A percentile compares a stretch with the other conserved stretches of the same genome.
Evolutionary conservation across 441 rosid species (phyloP).

Genomic region (Eruca vesicaria): DNA sequence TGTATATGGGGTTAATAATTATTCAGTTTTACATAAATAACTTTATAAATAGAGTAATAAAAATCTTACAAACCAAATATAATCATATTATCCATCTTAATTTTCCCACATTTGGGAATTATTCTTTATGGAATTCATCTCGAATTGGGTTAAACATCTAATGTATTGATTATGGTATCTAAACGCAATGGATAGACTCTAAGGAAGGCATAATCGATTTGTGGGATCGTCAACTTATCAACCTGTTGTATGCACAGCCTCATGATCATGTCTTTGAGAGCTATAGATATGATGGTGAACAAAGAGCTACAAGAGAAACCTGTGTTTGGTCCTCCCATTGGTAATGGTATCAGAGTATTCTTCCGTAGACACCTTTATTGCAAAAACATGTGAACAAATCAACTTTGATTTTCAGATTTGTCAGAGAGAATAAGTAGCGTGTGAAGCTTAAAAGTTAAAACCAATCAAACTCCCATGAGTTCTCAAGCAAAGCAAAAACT

Average conservation of each 20-base stretch:
- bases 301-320: constrained; percentile 56
- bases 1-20: not conserved
- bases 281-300: constrained; percentile 41
- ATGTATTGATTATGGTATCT: not conserved
- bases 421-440: constrained; percentile 62
- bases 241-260: constrained; percentile 96
- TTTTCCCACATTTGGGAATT: not conserved
- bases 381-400: constrained; percentile 85
- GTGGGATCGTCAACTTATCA: constrained; percentile 77
- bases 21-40: not conserved
- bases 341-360: constrained; percentile 66
- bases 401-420: constrained; percentile 89
- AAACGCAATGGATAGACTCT: constrained; percentile 35
- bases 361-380: constrained; percentile 65
- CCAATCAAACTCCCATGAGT: constrained; percentile 21
- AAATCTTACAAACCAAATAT: not conserved
- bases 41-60: not conserved
- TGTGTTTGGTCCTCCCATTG: constrained; percentile 81
- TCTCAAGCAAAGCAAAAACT: constrained; percentile 57
- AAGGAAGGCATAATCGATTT: constrained; percentile 92
- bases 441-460: constrained; percentile 37
- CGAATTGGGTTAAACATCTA: not conserved
- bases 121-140: not conserved
- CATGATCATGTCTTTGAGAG: constrained; percentile 92
- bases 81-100: not conserved